Percentiles rank a stretch among this genome's conserved stretches.
These are phyloP conservation scores for Chaetomium sp. DNA, from an alignment of 2,329 filamentous ascomycete genomes.

Conservation along the genomic window DNA sequence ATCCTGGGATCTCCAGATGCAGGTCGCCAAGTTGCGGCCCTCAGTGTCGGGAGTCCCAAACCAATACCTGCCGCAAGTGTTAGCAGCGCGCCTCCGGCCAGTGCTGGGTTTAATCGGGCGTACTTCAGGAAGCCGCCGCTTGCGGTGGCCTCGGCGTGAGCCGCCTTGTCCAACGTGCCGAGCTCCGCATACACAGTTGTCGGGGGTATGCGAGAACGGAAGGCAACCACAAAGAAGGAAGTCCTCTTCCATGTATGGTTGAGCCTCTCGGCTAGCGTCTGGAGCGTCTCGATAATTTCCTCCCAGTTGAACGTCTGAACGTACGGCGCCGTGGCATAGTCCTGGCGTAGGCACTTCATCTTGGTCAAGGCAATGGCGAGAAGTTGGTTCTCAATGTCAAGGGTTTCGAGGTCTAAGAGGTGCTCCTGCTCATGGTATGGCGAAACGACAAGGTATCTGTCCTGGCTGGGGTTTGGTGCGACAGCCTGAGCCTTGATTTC, in stretches of 20 bases:
- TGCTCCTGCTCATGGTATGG: slow-evolving; percentile 74
- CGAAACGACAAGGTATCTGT: slow-evolving; percentile 63
- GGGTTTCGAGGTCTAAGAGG: slow-evolving; percentile 68
- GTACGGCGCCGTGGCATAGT: slow-evolving; percentile 80
- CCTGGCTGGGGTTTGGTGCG: slow-evolving; percentile 15
- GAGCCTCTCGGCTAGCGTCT: slow-evolving; percentile 51
- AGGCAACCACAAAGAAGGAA: slow-evolving; percentile 82
- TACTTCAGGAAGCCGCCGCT: slow-evolving; percentile 82
- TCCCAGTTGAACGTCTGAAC: slow-evolving; percentile 75
- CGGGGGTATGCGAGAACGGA: slow-evolving; percentile 71
- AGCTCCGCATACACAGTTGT: slow-evolving; percentile 69
- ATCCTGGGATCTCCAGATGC: slow-evolving; percentile 63
- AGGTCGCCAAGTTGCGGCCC: slow-evolving; percentile 80
- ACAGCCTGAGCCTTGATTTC: slow-evolving; percentile 23
- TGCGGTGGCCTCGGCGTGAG: slow-evolving; percentile 76
- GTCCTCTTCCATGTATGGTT: slow-evolving; percentile 60
- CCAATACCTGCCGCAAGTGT: slow-evolving; percentile 67
- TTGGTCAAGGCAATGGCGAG: slow-evolving; percentile 70
- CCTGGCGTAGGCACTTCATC: slow-evolving; percentile 62
- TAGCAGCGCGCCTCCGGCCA: slow-evolving; percentile 5
- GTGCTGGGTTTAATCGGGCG: slow-evolving; percentile 33
- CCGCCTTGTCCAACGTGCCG: slow-evolving; percentile 72
- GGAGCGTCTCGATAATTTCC: slow-evolving; percentile 61
- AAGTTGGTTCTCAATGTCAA: slow-evolving; percentile 67
- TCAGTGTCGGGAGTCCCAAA: slow-evolving; percentile 73